These are phyloP conservation scores for Salix brachista DNA, from an alignment of 345 rosid species.

Conservation along the genomic window DNA sequence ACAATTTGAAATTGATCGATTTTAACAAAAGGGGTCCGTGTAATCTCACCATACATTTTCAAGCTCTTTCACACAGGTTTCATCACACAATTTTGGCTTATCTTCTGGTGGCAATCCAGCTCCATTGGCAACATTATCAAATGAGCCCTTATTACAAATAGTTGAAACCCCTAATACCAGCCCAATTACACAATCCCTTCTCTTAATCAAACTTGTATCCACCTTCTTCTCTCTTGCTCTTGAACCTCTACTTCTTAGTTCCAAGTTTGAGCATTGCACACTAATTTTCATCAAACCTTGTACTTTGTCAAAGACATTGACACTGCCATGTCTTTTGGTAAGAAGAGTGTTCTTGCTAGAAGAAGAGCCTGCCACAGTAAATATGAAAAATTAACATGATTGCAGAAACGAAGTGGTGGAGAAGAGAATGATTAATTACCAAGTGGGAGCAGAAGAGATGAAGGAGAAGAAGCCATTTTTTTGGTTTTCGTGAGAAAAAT, in stretches of 20 bases:
- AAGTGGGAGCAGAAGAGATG: conserved; percentile 30
- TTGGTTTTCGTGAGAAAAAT: background rate
- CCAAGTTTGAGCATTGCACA: conserved; percentile 28
- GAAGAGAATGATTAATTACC: conserved; percentile 21
- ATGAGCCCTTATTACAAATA: conserved; percentile 27
- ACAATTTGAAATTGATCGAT: too few relatives aligned
- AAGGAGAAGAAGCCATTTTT: conserved; percentile 6
- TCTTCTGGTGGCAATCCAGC: conserved; percentile 93
- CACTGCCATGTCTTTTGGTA: conserved; percentile 15
- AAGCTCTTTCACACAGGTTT: conserved; percentile 79
- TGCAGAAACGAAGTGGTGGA: background rate
- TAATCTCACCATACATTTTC: conserved; percentile 98
- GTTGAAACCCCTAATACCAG: conserved; percentile 50
- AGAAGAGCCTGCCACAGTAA: conserved; percentile 28
- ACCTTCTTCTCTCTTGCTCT: conserved; percentile 21
- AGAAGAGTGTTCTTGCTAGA: conserved; percentile 20
- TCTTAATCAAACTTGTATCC: conserved; percentile 22
- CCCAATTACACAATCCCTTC: conserved; percentile 55
- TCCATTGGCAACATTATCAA: conserved; percentile 33
- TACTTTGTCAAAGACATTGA: conserved; percentile 12
- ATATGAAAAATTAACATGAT: background rate
- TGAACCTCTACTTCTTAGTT: conserved; percentile 25
- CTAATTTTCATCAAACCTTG: conserved; percentile 16
- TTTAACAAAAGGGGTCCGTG: conserved; percentile 23
- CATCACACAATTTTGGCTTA: conserved; percentile 73